These are phyloP conservation scores for Cryptosporidium bovis DNA, from an alignment of 169 alveolate species.

Conservation along the genomic window DNA sequence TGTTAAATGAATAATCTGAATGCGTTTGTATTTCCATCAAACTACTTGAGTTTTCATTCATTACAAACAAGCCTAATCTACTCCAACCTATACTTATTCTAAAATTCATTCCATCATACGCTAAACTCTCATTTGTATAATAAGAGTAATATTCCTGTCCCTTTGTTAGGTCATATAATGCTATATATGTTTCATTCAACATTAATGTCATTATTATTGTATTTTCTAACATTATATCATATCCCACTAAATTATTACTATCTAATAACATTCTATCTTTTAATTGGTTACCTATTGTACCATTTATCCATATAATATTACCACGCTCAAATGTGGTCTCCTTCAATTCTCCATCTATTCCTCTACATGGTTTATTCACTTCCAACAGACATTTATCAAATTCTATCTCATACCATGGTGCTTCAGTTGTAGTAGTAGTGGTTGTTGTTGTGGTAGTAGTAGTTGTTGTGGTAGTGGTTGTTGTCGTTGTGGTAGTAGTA, in stretches of 20 bases:
- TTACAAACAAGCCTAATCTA: constrained; percentile 20
- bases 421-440: constrained; percentile 8
- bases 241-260: constrained; percentile 30
- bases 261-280: constrained; percentile 13
- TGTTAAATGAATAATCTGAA: constrained; percentile 8
- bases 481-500: constrained; percentile 9
- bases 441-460: constrained; percentile 2
- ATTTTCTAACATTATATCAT: constrained; percentile 3
- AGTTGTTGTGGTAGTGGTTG: constrained; percentile 6
- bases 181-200: constrained; percentile 38
- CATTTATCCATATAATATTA: constrained; percentile 23
- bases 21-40: constrained; percentile 13
- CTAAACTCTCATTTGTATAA: constrained; percentile 48
- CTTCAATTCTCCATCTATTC: neutral
- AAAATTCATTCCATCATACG: constrained; percentile 41
- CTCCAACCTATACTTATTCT: constrained; percentile 47
- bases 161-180: constrained; percentile 13
- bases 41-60: constrained; percentile 20
- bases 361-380: constrained; percentile 14
- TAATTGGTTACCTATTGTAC: neutral
- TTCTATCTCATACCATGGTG: constrained; percentile 20
- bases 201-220: constrained; percentile 13
- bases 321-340: constrained; percentile 11
- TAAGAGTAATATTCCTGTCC: constrained; percentile 37
- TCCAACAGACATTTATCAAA: neutral